Base-by-base conservation (phyloP, 176 grass and related monocot species). In the Carex kokanica region DNA sequence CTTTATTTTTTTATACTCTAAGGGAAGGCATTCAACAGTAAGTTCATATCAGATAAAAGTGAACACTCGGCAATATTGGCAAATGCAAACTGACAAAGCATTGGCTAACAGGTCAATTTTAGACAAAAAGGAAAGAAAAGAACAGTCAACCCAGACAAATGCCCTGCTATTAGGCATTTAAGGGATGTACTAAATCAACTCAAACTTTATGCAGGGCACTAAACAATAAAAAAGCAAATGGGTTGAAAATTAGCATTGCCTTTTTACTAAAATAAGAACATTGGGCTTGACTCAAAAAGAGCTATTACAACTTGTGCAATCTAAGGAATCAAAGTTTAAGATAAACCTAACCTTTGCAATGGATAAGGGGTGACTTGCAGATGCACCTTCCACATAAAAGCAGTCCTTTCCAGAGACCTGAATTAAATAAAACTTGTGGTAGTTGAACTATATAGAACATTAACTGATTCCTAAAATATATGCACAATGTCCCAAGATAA, bases 331-430 rank as follows among this genome's bases (percentile, higher is more conserved):
- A n/a, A 68, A 41, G 32, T 69, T 69, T 8, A 69, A 31, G 47
- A 74, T 60, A 64, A 80, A 67, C 36, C 40, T 62, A 89, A 97
- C 95, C 92, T 98, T 98, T 78, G 93, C 88, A 88, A 98, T 87
- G 16, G 92, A 98, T 59, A 84, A 70, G 83, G 92, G 91, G 66
- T 88, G 64, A 74, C 45, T 90, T 82, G 87, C 88, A 86, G 92
- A 90, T 79, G 92, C 95, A 83, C 95, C 92, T 91, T 90, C 86
- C 6, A 98, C 80, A 84, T 94, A 98, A 57, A 94, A 91, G 79
- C 88, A 98, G 84, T 85, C 64, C 38, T 88, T 80, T 86, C 29
- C 73, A 88, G 75, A 47, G 56, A 87, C 84, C 95, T 98, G 73
- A 51, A 91, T 5, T 11, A 68, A 67, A 88, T 60, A 41, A 63